Evolutionary conservation across 2,329 filamentous ascomycete genomes (phyloP).

Genomic region (Chaetomium globosum): DNA sequence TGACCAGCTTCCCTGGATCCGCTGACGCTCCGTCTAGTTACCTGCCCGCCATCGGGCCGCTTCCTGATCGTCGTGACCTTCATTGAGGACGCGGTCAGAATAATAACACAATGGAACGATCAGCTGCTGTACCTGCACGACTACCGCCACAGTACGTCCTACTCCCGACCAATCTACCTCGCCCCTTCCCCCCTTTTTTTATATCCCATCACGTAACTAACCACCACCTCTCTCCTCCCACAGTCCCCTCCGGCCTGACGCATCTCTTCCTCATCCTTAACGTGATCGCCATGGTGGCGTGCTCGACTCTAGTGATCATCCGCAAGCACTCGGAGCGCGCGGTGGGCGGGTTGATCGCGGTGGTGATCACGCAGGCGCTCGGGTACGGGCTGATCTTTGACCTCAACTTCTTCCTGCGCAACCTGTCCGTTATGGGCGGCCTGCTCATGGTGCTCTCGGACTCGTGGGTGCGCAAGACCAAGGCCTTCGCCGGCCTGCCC

Average conservation of each 20-base stretch:
- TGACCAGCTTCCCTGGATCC: neutral
- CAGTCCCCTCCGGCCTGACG: constrained; percentile 85
- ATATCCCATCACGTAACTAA: neutral
- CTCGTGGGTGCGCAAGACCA: constrained; percentile 96
- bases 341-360: constrained; percentile 83
- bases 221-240: neutral
- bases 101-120: constrained; percentile 96
- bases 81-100: constrained; percentile 92
- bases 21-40: constrained; percentile 61
- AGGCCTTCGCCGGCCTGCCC: constrained; percentile 92
- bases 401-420: constrained; percentile 99
- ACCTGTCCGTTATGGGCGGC: constrained; percentile 94
- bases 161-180: neutral
- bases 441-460: constrained; percentile 97
- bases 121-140: constrained; percentile 91
- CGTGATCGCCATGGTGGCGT: constrained; percentile 81
- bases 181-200: constrained; percentile 18
- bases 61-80: constrained; percentile 99
- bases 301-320: constrained; percentile 83
- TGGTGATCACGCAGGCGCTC: constrained; percentile 90
- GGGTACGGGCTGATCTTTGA: constrained; percentile 98
- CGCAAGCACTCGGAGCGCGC: constrained; percentile 93
- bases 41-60: constrained; percentile 90
- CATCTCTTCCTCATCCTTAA: constrained; percentile 92
- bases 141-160: constrained; percentile 82